These are phyloP conservation scores for Diddensiella santjacobensis DNA, from an alignment of 805 yeast species.

Conservation along the genomic window DNA sequence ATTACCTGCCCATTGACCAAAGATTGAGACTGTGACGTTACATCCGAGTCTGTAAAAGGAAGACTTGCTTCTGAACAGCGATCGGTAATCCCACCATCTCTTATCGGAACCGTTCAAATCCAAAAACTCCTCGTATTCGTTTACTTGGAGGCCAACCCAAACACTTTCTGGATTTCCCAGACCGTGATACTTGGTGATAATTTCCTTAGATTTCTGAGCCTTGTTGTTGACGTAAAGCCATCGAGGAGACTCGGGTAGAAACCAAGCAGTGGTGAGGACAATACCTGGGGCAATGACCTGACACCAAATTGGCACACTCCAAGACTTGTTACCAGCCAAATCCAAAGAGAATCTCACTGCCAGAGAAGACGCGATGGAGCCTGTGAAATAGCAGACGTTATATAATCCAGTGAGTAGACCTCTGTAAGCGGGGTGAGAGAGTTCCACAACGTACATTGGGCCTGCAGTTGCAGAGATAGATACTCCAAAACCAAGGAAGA, in stretches of 20 bases:
- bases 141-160: constrained; percentile 18
- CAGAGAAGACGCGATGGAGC: constrained; percentile 1
- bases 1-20: constrained; percentile 17
- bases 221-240: constrained; percentile 23
- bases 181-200: constrained; percentile 22
- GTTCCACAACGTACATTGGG: constrained; percentile 13
- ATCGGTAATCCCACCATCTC: constrained; percentile 23
- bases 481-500: constrained; percentile 13
- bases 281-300: constrained; percentile 8
- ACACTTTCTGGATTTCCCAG: constrained; percentile 16
- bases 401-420: constrained; percentile 7
- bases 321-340: background rate
- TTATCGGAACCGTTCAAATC: constrained; percentile 21
- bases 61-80: constrained; percentile 18
- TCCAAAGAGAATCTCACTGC: background rate
- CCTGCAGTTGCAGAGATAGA: constrained; percentile 10
- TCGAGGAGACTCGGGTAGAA: constrained; percentile 25
- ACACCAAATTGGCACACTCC: constrained; percentile 10
- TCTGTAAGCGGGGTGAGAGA: constrained; percentile 12
- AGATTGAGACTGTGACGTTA: constrained; percentile 13
- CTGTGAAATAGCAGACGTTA: constrained; percentile 33
- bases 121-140: constrained; percentile 19
- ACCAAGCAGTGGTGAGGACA: constrained; percentile 22
- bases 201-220: constrained; percentile 18
- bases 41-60: constrained; percentile 21